Base-by-base conservation (phyloP, 2,329 filamentous ascomycete genomes). In the Arthrobotrys iridis region DNA sequence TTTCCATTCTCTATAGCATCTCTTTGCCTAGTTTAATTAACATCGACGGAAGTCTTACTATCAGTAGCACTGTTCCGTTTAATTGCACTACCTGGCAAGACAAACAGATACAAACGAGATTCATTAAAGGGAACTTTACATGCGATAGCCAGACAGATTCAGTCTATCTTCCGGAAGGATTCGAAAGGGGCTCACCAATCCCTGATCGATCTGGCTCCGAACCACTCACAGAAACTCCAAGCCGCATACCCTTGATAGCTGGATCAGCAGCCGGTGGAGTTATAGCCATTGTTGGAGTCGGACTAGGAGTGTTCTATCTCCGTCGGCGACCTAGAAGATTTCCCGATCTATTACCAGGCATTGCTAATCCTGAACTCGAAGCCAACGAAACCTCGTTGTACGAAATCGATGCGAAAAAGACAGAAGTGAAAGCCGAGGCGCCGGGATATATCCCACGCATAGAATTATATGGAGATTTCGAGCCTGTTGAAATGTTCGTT, bases 321-420 rank as follows among this genome's bases (percentile, higher is more conserved):
- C 55, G 41, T 20, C 18, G 55, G 26, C 46, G 65, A 28, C 43
- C 37, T 33, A 30, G 55, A 22, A 52, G 52, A 8, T 4, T 70
- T 10, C 65, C 65, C 4, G 65, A 70, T 26, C 20, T 70, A 40
- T n/a, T 70, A 11, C 65, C 65, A 7, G 65, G 65, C 26, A 62
- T 70, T 6, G 65, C 52, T 1, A 60, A 62, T 15, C 65, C 65
- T 1, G 65, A 70, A 43, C 55, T 70, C 10, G 65, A 43, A 15
- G 24, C 24, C 15, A 60, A 18, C 5, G 65, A 70, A 18, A 55
- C 65, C 7, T 28, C 1, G 6, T n/a, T 60, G 10, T 70, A 62
- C 35, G 65, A 70, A 55, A n/a, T 55, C 35, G 65, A 70, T 18
- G 65, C 13, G 0, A 43, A 62, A 37, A 60, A 28, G 41, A 70